phyloP scores from a whole-genome alignment of 768 basidiomycete species.

The Boletus rufocinnamomeus region DNA sequence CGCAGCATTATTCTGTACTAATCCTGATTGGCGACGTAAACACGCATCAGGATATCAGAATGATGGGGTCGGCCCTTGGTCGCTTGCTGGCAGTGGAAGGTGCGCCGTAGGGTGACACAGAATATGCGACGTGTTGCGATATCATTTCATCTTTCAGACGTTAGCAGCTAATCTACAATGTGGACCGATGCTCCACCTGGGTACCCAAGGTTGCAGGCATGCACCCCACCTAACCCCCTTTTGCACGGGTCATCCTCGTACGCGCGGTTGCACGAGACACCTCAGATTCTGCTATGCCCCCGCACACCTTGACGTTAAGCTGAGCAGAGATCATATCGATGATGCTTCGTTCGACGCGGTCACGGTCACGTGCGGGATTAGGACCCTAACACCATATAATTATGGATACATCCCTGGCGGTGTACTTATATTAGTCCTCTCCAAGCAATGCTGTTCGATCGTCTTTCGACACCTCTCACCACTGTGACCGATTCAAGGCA shows the following conservation, averaged over 20 bases:
- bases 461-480: not conserved
- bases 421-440: not conserved
- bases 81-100: not conserved
- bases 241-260: not conserved
- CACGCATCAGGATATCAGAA: not conserved
- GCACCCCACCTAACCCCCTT: not conserved
- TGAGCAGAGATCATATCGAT: not conserved
- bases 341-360: too few relatives aligned
- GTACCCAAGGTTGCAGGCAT: not conserved
- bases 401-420: not conserved
- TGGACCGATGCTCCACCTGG: not conserved
- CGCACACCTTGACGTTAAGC: not conserved
- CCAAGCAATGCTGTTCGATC: too few relatives aligned
- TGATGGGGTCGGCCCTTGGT: not conserved
- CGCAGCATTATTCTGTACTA: not conserved
- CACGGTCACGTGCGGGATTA: too few relatives aligned
- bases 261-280: not conserved
- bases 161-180: not conserved
- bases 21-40: not conserved
- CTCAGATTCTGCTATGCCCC: not conserved
- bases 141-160: not conserved
- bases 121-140: not conserved
- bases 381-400: too few relatives aligned
- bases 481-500: not conserved
- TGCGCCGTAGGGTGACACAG: not conserved